Base-by-base conservation (phyloP, 257 asterid genomes). In the Cinchona pubescens region DNA sequence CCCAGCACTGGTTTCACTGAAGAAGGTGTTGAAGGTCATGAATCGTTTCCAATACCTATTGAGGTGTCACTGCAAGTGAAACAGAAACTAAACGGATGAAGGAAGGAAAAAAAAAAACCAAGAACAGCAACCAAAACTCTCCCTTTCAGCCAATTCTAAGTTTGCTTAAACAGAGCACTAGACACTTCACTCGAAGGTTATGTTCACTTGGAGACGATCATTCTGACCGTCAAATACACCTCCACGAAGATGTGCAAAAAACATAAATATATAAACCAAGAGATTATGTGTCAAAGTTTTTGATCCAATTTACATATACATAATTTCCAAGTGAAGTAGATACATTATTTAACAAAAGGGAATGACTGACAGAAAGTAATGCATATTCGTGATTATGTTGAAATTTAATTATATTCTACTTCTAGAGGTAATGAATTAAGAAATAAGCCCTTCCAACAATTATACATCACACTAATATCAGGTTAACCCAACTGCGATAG, bases 21-120 rank as follows among this genome's bases (percentile, higher is more conserved):
- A 84, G 87, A 84, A 84, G 72, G 87, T 84, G 23, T 81, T 84
- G 82, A 84, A 84, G 21, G n/a, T n/a, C n/a, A n/a, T n/a, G 87
- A 84, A 78, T 84, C 85, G 38, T 81, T 79, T 64, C 83, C 85
- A 58, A 76, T 37, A 43, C 86, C 88, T 42, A 77, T 75, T 23
- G 84, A 79, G 34, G 79, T 74, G 74, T 84, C 84, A 38, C 88
- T 84, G 86, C 80, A 71, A 75, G 76, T 56, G 35, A 70, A 46
- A 75, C 61, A 67, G 46, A 9, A 46, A 58, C 19, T 30, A 68
- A 42, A 75, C 67, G 68, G 72, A 23, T 27, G 7, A 19, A 12
- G 27, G 4, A 5, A 29, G 7, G 45, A 15, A 60, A n/a, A 23
- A 73, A 23, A 1, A 21, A 45, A 61, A 35, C 18, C 11, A 10